These are phyloP conservation scores for Picea glauca DNA, from an alignment of 75 land plant species.

Conservation along the genomic window DNA sequence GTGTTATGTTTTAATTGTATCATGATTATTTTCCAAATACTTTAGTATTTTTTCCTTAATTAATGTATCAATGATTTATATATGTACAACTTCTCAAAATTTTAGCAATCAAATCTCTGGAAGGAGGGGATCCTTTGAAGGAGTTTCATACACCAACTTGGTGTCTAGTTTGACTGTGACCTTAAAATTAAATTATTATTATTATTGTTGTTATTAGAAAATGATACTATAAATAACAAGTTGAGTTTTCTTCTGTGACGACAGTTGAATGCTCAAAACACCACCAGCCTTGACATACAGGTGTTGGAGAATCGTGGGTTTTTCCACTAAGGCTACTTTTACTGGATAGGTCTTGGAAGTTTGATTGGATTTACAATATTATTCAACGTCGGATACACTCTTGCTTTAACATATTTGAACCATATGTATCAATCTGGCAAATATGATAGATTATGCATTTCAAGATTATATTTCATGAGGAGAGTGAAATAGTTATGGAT, in stretches of 20 bases:
- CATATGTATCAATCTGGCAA: background rate
- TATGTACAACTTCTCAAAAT: too few relatives aligned
- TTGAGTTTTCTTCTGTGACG: background rate
- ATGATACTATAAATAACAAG: background rate
- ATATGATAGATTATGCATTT: background rate
- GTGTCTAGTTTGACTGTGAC: too few relatives aligned
- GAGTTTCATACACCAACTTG: too few relatives aligned
- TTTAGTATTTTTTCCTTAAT: too few relatives aligned
- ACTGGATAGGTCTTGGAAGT: constrained; percentile 30
- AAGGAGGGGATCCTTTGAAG: too few relatives aligned
- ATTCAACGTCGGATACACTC: constrained; percentile 26
- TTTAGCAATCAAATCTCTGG: too few relatives aligned
- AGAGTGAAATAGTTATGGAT: background rate
- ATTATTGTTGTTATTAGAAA: background rate
- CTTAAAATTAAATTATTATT: too few relatives aligned
- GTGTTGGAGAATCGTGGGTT: constrained; percentile 14
- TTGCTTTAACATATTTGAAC: constrained; percentile 44
- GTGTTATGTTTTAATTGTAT: too few relatives aligned
- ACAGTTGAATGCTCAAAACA: background rate
- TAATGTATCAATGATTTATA: too few relatives aligned
- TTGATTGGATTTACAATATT: constrained; percentile 20
- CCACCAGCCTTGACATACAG: constrained; percentile 20
- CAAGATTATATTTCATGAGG: too few relatives aligned
- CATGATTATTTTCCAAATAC: too few relatives aligned
- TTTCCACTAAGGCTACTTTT: constrained; percentile 22